A percentile compares a stretch with the other conserved stretches of the same genome.
Conservation (phyloP, 768 basidiomycete species). For the Phallus indusiatus region DNA sequence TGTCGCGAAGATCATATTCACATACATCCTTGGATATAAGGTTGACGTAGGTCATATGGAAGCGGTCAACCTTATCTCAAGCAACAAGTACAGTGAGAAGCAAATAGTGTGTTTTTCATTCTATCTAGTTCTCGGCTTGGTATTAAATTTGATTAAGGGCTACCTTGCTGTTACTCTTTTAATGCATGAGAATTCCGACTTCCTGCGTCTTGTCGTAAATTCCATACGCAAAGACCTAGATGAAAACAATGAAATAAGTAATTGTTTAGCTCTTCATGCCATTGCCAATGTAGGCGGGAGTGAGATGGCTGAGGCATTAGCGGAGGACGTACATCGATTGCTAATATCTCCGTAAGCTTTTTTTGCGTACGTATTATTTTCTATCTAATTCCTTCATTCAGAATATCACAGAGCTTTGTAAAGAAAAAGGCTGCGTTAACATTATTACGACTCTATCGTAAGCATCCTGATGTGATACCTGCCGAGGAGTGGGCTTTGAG, state of each 20-base stretch:
- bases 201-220: constrained; percentile 93
- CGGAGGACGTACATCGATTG: constrained; percentile 87
- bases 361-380: not conserved
- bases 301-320: constrained; percentile 96
- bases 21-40: constrained; percentile 97
- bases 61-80: constrained; percentile 95
- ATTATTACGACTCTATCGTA: constrained; percentile 84
- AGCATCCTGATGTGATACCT: constrained; percentile 90
- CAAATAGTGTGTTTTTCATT: constrained; percentile 70
- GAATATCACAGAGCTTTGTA: constrained; percentile 90
- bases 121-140: not conserved
- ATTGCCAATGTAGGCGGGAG: constrained; percentile 97
- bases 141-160: constrained; percentile 43
- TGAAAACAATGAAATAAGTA: constrained; percentile 87
- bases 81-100: constrained; percentile 94
- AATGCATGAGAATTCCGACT: constrained; percentile 99
- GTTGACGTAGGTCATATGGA: constrained; percentile 99
- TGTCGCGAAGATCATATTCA: constrained; percentile 98
- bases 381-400: constrained; percentile 22
- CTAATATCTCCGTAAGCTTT: constrained; percentile 80
- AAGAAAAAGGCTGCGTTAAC: constrained; percentile 99
- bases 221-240: constrained; percentile 97
- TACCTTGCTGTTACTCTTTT: constrained; percentile 94
- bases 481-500: constrained; percentile 93
- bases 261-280: constrained; percentile 93